Evolutionary conservation across 2,329 filamentous ascomycete genomes (phyloP).

Genomic region (Trichophyton mentagrophytes): DNA sequence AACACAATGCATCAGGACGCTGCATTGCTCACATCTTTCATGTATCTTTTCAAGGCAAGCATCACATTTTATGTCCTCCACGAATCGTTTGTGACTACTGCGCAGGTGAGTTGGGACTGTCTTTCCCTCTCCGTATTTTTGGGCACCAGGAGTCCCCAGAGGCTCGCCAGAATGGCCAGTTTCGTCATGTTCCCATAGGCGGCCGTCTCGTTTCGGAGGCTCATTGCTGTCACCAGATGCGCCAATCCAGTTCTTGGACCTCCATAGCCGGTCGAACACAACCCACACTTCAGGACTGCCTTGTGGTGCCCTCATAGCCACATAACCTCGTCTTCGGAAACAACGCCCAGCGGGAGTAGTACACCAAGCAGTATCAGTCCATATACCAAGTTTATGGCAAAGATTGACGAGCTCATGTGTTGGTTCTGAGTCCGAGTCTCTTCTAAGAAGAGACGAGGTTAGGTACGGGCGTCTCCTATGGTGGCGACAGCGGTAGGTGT

Average conservation of each 20-base stretch:
- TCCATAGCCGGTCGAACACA: slow-evolving; percentile 48
- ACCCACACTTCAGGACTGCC: slow-evolving; percentile 48
- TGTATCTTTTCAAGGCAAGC: slow-evolving; percentile 41
- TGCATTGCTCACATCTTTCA: slow-evolving; percentile 49
- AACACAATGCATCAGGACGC: slow-evolving; percentile 49
- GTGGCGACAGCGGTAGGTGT: slow-evolving; percentile 51
- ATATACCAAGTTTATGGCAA: slow-evolving; percentile 46
- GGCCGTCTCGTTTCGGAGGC: slow-evolving; percentile 34
- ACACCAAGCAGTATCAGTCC: slow-evolving; percentile 51
- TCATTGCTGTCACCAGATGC: slow-evolving; percentile 23
- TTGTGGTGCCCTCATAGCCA: slow-evolving; percentile 42
- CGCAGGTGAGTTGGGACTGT: slow-evolving; percentile 42
- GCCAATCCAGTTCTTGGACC: slow-evolving; percentile 47
- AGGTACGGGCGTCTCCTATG: slow-evolving; percentile 49
- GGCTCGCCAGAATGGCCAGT: slow-evolving; percentile 44
- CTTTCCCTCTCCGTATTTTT: slow-evolving; percentile 40
- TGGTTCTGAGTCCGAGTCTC: slow-evolving; percentile 48
- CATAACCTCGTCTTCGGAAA: slow-evolving; percentile 44
- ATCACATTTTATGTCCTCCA: slow-evolving; percentile 42
- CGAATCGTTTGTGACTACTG: slow-evolving; percentile 40
- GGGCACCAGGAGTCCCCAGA: slow-evolving; percentile 37
- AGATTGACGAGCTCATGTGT: slow-evolving; percentile 48
- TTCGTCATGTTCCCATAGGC: slow-evolving; percentile 45
- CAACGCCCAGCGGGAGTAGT: slow-evolving; percentile 46
- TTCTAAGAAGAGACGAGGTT: slow-evolving; percentile 40